Evolutionary conservation across 2,329 filamentous ascomycete species (phyloP), one percentile per base, ranked within the genome.

Genomic region (Calonectria crousiana): DNA sequence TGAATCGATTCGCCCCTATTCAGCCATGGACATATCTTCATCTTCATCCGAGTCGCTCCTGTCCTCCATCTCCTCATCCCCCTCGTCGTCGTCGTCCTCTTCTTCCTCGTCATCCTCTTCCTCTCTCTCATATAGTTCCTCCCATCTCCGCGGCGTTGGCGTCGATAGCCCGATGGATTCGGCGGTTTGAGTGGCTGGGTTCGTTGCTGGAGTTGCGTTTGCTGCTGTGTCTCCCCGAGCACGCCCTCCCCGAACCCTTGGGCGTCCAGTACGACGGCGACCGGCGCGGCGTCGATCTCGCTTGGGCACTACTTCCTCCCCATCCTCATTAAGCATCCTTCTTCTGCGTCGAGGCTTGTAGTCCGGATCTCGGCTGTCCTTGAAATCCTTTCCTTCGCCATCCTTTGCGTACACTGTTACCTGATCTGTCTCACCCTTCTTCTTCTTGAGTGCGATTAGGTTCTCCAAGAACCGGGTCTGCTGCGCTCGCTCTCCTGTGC

Each of bases 371-470:
- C 83, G 79, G 62, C 84, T 85, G 74, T 88, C 87, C 52, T 86
- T 81, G 76, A 85, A 86, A 56, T 84, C 78, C 65, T 86, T 85
- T 36, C 85, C 86, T 32, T 82, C 80, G 38, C 86, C 86, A 49
- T 88, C 86, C 32, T 84, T 81, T 8, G 90, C 89, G 80, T 90
- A 89, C 6, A 93, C 87, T 0, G 92, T 93, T 32, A 94, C 92
- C 20, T 90, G 85, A 80, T 95, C 93, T 23, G 83, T 87, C 82
- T 95, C 92, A 10, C 92, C 92, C 77, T 88, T 91, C 34, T 88
- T 87, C 64, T 88, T 88, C 83, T 95, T 95, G 67, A 93, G 83
- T 16, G 89, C 88, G 77, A 93, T 93, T 30, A 95, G 80, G 34
- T 90, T 90, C 78, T 93, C 90, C 1, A 95, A 84, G 80, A 95